Percentiles rank a stretch among this genome's conserved stretches.
These are phyloP conservation scores for Fusarium sp. DNA, from an alignment of 2,329 filamentous ascomycete genomes.

Conservation along the genomic window DNA sequence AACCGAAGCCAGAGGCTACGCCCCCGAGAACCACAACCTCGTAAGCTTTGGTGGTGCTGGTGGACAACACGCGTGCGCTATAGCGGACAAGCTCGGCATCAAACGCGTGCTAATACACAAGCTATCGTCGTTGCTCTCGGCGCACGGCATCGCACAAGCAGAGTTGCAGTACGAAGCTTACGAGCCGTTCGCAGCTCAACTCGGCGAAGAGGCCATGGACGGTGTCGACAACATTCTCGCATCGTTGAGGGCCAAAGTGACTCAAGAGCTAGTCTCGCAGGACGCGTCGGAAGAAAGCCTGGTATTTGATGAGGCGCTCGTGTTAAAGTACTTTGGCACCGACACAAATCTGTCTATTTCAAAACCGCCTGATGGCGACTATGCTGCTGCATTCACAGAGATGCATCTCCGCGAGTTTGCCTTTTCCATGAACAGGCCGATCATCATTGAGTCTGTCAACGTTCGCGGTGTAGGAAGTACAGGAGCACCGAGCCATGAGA, in stretches of 20 bases:
- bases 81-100: conserved; percentile 54
- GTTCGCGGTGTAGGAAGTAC: conserved; percentile 35
- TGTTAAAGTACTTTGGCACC: conserved; percentile 60
- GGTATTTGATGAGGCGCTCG: conserved; percentile 53
- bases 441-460: conserved; percentile 53
- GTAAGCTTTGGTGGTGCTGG: conserved; percentile 74
- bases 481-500: neutral
- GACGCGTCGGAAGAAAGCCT: conserved; percentile 52
- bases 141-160: conserved; percentile 55
- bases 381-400: conserved; percentile 48
- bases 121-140: conserved; percentile 53
- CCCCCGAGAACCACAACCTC: conserved; percentile 46
- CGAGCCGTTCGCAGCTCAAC: conserved; percentile 45
- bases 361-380: conserved; percentile 49
- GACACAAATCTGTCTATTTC: conserved; percentile 54
- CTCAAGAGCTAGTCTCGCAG: conserved; percentile 52
- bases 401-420: conserved; percentile 54
- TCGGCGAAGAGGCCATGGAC: conserved; percentile 11
- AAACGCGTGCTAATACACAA: conserved; percentile 54
- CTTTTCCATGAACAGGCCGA: conserved; percentile 50
- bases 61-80: conserved; percentile 61
- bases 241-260: conserved; percentile 45
- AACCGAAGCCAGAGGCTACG: conserved; percentile 64
- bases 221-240: conserved; percentile 38
- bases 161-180: conserved; percentile 51